Percentiles rank a stretch among this genome's conserved stretches.
phyloP scores from a whole-genome alignment of 306 rosid species.

The Ormosia semicastrata region DNA sequence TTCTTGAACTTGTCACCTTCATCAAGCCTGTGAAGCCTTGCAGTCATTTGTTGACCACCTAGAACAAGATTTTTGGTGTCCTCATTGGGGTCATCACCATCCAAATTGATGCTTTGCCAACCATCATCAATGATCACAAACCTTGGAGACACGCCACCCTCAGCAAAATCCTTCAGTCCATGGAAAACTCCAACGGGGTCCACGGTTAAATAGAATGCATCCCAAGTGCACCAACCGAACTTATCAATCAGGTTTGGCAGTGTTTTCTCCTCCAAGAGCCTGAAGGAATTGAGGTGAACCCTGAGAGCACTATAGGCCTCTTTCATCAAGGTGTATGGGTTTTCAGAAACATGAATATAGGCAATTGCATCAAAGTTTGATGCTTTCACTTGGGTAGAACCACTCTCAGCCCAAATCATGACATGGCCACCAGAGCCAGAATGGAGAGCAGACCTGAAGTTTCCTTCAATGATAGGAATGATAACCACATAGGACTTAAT shows the following conservation, averaged over 20 bases:
- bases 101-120: conserved; percentile 81
- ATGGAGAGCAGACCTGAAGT: conserved; percentile 69
- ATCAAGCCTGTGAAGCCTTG: conserved; percentile 65
- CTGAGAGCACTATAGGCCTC: conserved; percentile 78
- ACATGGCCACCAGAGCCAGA: conserved; percentile 69
- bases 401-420: conserved; percentile 74
- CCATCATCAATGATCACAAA: conserved; percentile 85
- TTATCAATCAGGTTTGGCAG: conserved; percentile 56
- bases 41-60: conserved; percentile 78
- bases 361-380: conserved; percentile 55
- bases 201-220: conserved; percentile 75
- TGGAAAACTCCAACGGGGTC: conserved; percentile 66
- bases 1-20: conserved; percentile 70
- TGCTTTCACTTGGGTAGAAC: conserved; percentile 54
- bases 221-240: conserved; percentile 99
- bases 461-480: conserved; percentile 64
- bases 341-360: conserved; percentile 66
- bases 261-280: conserved; percentile 77
- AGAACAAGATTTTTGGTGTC: conserved; percentile 63
- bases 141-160: conserved; percentile 66
- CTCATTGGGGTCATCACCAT: conserved; percentile 51
- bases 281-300: conserved; percentile 63
- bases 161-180: conserved; percentile 59
- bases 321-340: conserved; percentile 73
- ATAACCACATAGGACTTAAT: conserved; percentile 58